These are phyloP conservation scores for Artemisia annua DNA, from an alignment of 129 eudicot genomes.

Conservation along the genomic window DNA sequence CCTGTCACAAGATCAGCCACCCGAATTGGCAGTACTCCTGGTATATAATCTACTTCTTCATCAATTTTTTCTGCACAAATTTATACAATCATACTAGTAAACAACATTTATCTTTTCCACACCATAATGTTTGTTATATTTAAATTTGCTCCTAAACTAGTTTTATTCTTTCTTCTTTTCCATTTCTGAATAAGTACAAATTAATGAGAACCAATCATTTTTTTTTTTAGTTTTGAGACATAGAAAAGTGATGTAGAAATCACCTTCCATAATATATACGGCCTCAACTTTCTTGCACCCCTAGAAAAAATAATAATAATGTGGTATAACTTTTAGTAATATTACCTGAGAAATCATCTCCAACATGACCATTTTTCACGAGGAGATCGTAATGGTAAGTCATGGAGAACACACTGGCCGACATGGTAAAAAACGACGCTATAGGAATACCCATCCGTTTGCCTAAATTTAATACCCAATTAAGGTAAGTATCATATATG, in stretches of 20 bases:
- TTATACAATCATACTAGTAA: not conserved
- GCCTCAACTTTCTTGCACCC: too few relatives aligned
- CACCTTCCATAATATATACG: too few relatives aligned
- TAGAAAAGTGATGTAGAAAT: too few relatives aligned
- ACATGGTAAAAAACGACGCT: constrained; percentile 58
- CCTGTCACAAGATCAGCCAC: constrained; percentile 49
- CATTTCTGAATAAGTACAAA: too few relatives aligned
- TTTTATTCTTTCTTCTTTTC: too few relatives aligned
- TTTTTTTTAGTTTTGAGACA: too few relatives aligned
- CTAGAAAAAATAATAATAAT: too few relatives aligned
- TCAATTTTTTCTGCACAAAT: constrained; percentile 40
- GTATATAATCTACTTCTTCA: constrained; percentile 50
- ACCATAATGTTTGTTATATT: too few relatives aligned
- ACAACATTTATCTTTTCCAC: too few relatives aligned
- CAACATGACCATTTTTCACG: constrained; percentile 43
- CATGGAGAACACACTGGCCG: constrained; percentile 49
- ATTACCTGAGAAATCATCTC: constrained; percentile 36
- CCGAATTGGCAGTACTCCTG: constrained; percentile 55
- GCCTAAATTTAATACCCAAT: constrained; percentile 49
- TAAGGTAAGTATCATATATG: constrained; percentile 43
- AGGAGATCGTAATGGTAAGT: constrained; percentile 47
- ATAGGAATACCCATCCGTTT: constrained; percentile 59
- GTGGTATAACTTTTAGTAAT: too few relatives aligned
- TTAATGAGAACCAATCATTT: too few relatives aligned
- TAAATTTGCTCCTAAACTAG: too few relatives aligned